Base-by-base conservation (phyloP, 2,329 filamentous ascomycete species). In the Sclerotinia borealis region DNA sequence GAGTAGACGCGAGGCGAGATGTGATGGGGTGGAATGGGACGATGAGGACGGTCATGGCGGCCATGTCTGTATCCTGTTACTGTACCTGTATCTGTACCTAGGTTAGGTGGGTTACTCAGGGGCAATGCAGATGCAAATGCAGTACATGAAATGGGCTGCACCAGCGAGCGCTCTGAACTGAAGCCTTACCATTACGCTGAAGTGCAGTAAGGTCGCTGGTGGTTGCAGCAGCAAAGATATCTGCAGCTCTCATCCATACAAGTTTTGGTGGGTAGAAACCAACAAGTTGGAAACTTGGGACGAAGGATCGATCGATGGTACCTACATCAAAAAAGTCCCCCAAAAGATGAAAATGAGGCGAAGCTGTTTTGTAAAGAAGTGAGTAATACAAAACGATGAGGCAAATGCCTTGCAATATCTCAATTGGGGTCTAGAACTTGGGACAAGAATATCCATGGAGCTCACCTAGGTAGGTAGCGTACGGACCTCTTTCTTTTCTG, bases 251-350 rank as follows among this genome's bases (percentile, higher is more conserved):
- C 52, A 58, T 41, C 31, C 39, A 47, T 56, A 56, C 34, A 41
- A 36, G 45, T 27, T n/a, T 22, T 29, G 17, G 39, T 25, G 36
- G 27, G n/a, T 25, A 25, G 39, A n/a, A 56, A 22, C 60, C 60
- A 62, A 49, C 60, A 34, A 34, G 60, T 62, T 49, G 41, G 60
- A 50, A 59, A 45, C 50, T 58, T 62, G 60, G 60, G 56, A 59
- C 43, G 43, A 49, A 49, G 22, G 22, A 49, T 48, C 43, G 37
- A 47, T 10, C 11, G 9, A 43, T 37, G 47, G 36, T 17, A 58
- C 13, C 25, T 52, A 60, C 34, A 25, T 41, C 15, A 10, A 43
- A 13, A 10, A 43, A 13, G 50, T 25, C 60, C 50, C 31, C 51
- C 51, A 56, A 45, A 36, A 25, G n/a, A 10, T n/a, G 19, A 48